Evolutionary conservation across 192 early-diverging fungal genomes (phyloP).

Genomic region (Linnemannia hyalina): DNA sequence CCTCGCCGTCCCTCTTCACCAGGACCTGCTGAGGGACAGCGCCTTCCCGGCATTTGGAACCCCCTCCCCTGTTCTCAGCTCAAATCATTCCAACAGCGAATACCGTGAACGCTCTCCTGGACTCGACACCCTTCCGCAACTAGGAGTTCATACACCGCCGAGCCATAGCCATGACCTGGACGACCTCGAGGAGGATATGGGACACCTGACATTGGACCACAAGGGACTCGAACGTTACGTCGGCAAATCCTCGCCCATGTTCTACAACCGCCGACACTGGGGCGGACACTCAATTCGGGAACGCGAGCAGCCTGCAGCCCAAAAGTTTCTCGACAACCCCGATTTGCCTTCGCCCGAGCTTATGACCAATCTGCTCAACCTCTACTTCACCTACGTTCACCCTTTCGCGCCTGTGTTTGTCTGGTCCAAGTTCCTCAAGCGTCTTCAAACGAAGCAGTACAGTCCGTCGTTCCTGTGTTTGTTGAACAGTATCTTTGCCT

Average conservation of each 20-base stretch:
- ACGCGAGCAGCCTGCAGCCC: conserved; percentile 40
- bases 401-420: conserved; percentile 78
- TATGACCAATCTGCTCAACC: conserved; percentile 67
- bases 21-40: conserved; percentile 28
- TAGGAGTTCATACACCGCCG: conserved; percentile 48
- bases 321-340: conserved; percentile 53
- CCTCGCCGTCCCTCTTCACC: conserved; percentile 26
- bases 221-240: conserved; percentile 79
- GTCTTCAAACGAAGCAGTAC: conserved; percentile 50
- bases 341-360: conserved; percentile 72
- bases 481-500: conserved; percentile 69
- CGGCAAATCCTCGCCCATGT: conserved; percentile 77
- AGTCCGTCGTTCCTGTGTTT: conserved; percentile 60
- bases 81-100: conserved; percentile 38
- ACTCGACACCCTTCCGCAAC: conserved; percentile 17
- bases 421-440: conserved; percentile 62
- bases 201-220: conserved; percentile 78
- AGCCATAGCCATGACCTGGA: conserved; percentile 53
- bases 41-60: conserved; percentile 33
- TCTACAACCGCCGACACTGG: conserved; percentile 66
- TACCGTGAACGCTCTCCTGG: conserved; percentile 16
- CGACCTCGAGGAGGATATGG: conserved; percentile 70
- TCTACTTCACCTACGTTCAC: conserved; percentile 79
- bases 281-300: conserved; percentile 61
- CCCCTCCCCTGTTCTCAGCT: conserved; percentile 37